Evolutionary conservation across 495 filamentous ascomycete species (phyloP), one percentile per base, ranked within the genome.

Genomic region (Penicillium tannophilum): DNA sequence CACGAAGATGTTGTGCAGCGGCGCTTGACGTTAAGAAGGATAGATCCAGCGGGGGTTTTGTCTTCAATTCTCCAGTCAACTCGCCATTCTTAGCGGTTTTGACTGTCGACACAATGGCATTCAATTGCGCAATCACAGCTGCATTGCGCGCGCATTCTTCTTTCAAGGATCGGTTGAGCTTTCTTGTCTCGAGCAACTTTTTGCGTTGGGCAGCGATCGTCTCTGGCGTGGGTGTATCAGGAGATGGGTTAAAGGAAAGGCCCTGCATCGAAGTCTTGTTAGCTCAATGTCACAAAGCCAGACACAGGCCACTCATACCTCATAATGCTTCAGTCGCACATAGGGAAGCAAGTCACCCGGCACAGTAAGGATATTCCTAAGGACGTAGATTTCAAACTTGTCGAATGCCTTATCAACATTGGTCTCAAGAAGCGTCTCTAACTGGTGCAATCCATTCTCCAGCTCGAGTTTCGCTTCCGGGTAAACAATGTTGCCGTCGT

Each of bases 391-490:
- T 69, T 93, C 90, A 52, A 92, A 84, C 54, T 85, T 86, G 66
- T 93, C 90, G 60, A 92, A 93, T 30, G 87, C 85, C 70, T 83
- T 87, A 59, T 93, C 90, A 12, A 92, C 84, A 41, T 88, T 89
- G 20, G 82, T 73, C 61, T 90, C 88, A n/a, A 98, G 84, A n/a
- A 98, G 80, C 4, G 93, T 97, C 71, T 98, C 95, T 20, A 98
- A 80, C 75, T 96, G 87, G 70, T 97, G 92, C 41, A 93, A 82
- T 24, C 94, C 94, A 68, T 90, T 86, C 66, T 95, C 91, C 52
- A 98, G 87, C 73, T 98, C 94, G 42, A 87, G 71, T 58, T 84
- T 86, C 41, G 88, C 86, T 55, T 86, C 83, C 3, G 82, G 79
- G 57, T 83, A 80, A 31, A 78, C 61, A 44, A 80, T 63, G 48